phyloP scores from a whole-genome alignment of 106 monocot species.

The Hemerocallis citrina region DNA sequence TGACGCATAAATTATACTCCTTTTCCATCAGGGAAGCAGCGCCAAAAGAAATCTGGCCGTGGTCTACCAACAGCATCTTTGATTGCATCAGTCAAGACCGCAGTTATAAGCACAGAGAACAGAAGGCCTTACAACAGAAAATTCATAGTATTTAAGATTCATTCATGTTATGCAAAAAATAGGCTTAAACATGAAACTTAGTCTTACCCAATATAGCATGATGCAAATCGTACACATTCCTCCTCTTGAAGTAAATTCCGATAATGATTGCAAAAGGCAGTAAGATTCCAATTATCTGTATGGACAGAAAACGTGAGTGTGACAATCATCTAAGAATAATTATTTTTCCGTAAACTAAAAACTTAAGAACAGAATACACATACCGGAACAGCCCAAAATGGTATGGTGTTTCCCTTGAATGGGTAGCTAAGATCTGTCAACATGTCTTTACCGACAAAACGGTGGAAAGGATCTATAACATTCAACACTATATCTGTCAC shows the following conservation, averaged over 20 bases:
- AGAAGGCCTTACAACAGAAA: conserved; percentile 37
- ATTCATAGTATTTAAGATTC: neutral
- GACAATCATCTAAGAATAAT: too few relatives aligned
- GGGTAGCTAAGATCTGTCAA: conserved; percentile 66
- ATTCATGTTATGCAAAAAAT: neutral
- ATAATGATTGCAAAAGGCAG: conserved; percentile 33
- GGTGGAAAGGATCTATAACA: conserved; percentile 46
- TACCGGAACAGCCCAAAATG: conserved; percentile 72
- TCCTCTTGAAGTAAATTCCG: conserved; percentile 45
- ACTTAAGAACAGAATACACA: neutral
- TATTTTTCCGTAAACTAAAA: neutral
- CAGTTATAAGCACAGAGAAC: conserved; percentile 59
- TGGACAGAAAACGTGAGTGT: neutral
- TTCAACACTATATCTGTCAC: conserved; percentile 28
- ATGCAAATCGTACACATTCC: conserved; percentile 66
- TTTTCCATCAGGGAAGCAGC: conserved; percentile 62
- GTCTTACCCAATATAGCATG: conserved; percentile 53
- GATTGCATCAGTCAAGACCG: conserved; percentile 51
- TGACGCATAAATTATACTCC: conserved; percentile 1
- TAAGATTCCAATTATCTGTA: conserved; percentile 40
- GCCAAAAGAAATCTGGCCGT: conserved; percentile 67
- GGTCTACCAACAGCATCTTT: conserved; percentile 61
- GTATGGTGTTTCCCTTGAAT: conserved; percentile 45
- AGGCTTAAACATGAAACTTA: neutral
- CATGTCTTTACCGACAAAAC: conserved; percentile 57